These are phyloP conservation scores for Pilasporangium apinafurcum DNA, from an alignment of 352 stramenopile species.

Conservation along the genomic window DNA sequence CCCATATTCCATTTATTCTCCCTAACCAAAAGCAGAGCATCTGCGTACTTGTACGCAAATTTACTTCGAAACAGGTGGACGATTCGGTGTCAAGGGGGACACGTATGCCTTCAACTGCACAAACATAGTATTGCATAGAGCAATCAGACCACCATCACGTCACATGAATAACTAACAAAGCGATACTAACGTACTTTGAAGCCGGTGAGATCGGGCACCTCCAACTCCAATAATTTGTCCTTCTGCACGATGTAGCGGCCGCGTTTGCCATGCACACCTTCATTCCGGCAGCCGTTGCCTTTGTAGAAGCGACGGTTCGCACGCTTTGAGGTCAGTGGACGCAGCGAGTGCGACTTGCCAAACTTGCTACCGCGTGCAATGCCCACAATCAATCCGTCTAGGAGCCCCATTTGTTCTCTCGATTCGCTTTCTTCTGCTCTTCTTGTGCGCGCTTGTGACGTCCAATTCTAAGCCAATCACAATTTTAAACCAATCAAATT, in stretches of 20 bases:
- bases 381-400: constrained; percentile 69
- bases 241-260: constrained; percentile 90
- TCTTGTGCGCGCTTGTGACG: neutral
- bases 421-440: neutral
- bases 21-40: too few species aligned
- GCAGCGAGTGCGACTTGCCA: constrained; percentile 72
- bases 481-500: constrained; percentile 8
- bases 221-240: constrained; percentile 88
- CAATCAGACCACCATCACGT: neutral
- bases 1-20: too few species aligned
- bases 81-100: constrained; percentile 64
- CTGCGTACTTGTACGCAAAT: too few species aligned
- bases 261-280: constrained; percentile 88
- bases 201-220: constrained; percentile 91
- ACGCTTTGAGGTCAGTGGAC: constrained; percentile 90
- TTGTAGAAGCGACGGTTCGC: constrained; percentile 95
- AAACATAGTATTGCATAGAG: neutral
- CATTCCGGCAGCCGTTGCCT: constrained; percentile 90
- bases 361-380: constrained; percentile 83
- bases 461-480: constrained; percentile 1
- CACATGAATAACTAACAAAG: neutral
- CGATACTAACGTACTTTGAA: constrained; percentile 78
- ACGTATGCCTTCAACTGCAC: constrained; percentile 80
- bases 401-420: constrained; percentile 46
- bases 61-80: constrained; percentile 15